These are phyloP conservation scores for Apostasia shenzhenica DNA, from an alignment of 106 monocot species.

Conservation along the genomic window DNA sequence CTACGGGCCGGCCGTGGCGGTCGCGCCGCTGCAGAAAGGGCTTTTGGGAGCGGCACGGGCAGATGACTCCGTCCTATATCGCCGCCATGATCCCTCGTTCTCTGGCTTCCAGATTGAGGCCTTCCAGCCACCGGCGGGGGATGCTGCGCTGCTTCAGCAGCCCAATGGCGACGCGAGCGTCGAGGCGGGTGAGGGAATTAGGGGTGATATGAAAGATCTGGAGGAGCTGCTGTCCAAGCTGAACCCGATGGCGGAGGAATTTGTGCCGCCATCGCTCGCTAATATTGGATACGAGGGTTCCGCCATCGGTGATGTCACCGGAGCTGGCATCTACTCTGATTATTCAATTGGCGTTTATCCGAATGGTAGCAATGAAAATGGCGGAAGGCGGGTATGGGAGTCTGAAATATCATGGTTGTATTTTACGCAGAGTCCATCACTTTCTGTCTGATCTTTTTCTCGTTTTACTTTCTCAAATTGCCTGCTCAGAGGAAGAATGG, in stretches of 20 bases:
- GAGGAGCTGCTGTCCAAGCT: conserved; percentile 73
- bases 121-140: conserved; percentile 1
- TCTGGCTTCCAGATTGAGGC: not conserved
- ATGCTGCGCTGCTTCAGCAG: conserved; percentile 1
- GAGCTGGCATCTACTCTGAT: conserved; percentile 6
- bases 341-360: conserved; percentile 7
- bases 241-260: conserved; percentile 85
- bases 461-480: not conserved
- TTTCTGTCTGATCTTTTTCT: not conserved
- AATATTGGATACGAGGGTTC: conserved; percentile 1
- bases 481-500: conserved; percentile 36
- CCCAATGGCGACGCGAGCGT: not conserved
- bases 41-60: not conserved
- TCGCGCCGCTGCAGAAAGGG: not conserved
- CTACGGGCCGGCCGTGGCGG: not conserved
- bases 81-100: conserved; percentile 11
- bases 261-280: conserved; percentile 65
- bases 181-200: conserved; percentile 21
- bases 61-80: not conserved
- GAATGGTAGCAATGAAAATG: conserved; percentile 2
- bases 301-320: not conserved
- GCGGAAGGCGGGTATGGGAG: conserved; percentile 10
- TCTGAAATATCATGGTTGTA: not conserved
- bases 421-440: not conserved
- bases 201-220: conserved; percentile 52